Evolutionary conservation across 2,329 filamentous ascomycete genomes (phyloP).

Genomic region (Drechslerella coelobrocha): DNA sequence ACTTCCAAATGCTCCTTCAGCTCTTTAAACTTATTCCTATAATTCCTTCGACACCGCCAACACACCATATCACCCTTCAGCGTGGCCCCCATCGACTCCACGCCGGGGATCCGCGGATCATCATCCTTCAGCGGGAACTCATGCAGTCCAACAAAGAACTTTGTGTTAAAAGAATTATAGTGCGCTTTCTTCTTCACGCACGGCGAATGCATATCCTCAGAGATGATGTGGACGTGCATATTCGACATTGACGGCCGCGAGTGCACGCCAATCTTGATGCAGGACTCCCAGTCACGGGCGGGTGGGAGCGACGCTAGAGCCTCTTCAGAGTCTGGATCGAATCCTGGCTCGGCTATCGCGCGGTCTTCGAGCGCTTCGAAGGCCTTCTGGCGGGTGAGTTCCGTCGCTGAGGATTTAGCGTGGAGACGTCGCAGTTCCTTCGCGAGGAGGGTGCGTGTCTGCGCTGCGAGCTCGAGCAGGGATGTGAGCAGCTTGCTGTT

Average conservation of each 20-base stretch:
- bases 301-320: constrained; percentile 19
- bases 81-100: constrained; percentile 60
- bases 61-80: constrained; percentile 73
- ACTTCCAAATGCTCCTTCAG: constrained; percentile 76
- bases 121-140: constrained; percentile 77
- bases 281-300: constrained; percentile 73
- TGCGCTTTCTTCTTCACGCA: constrained; percentile 81
- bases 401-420: constrained; percentile 69
- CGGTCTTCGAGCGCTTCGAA: constrained; percentile 65
- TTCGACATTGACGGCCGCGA: constrained; percentile 90
- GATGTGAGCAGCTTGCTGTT: constrained; percentile 26
- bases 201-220: constrained; percentile 76
- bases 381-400: constrained; percentile 69
- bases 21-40: constrained; percentile 74
- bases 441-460: constrained; percentile 71
- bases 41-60: constrained; percentile 81
- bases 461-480: constrained; percentile 53
- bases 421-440: constrained; percentile 75
- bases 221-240: constrained; percentile 86
- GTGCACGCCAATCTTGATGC: constrained; percentile 80
- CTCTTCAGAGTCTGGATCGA: constrained; percentile 49
- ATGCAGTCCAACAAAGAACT: constrained; percentile 78
- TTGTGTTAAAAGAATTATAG: constrained; percentile 82
- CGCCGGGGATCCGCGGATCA: constrained; percentile 66
- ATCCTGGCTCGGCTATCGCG: constrained; percentile 54